Conservation (phyloP, 1,284 basidiomycete genomes). For the Heterobasidion occidentale region DNA sequence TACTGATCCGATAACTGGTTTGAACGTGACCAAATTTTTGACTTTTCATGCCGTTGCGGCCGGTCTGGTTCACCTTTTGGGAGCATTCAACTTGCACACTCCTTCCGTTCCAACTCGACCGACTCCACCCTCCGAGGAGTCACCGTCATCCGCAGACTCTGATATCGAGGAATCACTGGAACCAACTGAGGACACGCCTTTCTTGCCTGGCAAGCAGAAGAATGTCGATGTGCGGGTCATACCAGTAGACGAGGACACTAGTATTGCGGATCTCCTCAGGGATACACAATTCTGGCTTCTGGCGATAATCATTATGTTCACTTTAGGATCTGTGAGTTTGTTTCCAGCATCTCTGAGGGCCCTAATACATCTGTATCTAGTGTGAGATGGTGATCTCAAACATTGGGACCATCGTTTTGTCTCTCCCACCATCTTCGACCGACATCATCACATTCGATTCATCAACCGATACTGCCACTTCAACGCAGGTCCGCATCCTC, state of each 20-base stretch:
- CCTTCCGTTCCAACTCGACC: conserved; percentile 1
- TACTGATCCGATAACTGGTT: conserved; percentile 34
- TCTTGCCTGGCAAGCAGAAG: conserved; percentile 25
- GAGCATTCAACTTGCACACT: conserved; percentile 36
- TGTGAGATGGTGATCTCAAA: conserved; percentile 78
- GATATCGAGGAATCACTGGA: conserved; percentile 12
- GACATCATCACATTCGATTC: conserved; percentile 13
- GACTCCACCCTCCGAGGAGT: background rate
- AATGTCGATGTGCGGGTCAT: conserved; percentile 14
- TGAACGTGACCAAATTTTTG: conserved; percentile 51
- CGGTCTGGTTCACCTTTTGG: conserved; percentile 44
- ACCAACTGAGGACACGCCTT: conserved; percentile 32
- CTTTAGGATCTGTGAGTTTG: conserved; percentile 55
- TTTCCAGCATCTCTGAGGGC: background rate
- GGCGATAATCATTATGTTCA: conserved; percentile 32
- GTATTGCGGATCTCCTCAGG: conserved; percentile 36
- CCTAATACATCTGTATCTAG: conserved; percentile 24
- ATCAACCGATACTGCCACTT: conserved; percentile 27
- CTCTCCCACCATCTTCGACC: conserved; percentile 34
- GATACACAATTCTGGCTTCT: conserved; percentile 58
- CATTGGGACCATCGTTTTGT: conserved; percentile 66
- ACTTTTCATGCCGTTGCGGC: conserved; percentile 48
- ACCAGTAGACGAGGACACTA: conserved; percentile 22
- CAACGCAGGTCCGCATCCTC: conserved; percentile 61
- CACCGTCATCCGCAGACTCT: background rate